phyloP scores from a whole-genome alignment of 345 rosid genomes.

The Populus alba region DNA sequence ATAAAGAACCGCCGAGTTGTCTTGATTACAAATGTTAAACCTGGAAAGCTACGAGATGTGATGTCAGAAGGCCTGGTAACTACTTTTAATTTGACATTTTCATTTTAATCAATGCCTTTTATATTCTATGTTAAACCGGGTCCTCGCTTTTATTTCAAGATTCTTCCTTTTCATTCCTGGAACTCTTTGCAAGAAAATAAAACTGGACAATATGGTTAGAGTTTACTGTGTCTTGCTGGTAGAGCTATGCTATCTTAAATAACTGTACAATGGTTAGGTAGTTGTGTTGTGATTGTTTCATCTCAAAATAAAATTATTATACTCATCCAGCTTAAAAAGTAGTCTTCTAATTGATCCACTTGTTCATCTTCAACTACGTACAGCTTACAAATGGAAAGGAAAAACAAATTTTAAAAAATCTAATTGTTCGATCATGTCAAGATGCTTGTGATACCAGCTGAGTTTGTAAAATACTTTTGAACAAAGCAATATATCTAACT shows the following conservation, averaged over 20 bases:
- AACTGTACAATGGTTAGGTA: background rate
- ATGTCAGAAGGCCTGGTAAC: constrained; percentile 93
- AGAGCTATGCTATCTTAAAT: background rate
- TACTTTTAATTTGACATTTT: constrained; percentile 16
- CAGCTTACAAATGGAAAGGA: background rate
- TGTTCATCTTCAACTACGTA: background rate
- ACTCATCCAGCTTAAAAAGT: background rate
- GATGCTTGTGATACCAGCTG: background rate
- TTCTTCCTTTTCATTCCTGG: background rate
- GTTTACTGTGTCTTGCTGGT: background rate
- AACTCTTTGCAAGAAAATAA: background rate
- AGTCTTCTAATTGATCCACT: background rate
- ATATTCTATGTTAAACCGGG: background rate
- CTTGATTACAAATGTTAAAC: constrained; percentile 92
- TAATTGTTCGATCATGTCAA: background rate
- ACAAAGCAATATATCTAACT: background rate
- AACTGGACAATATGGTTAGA: background rate
- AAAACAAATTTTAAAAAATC: background rate
- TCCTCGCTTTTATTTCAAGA: background rate
- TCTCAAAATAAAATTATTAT: background rate
- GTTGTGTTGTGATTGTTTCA: background rate
- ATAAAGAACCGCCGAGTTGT: constrained; percentile 73
- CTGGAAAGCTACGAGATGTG: constrained; percentile 94
- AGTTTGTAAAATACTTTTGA: background rate
- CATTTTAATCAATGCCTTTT: background rate